Base-by-base conservation (phyloP, 225 moss, liverwort and hornwort genomes). In the Bryoerythrophyllum caledonicum region DNA sequence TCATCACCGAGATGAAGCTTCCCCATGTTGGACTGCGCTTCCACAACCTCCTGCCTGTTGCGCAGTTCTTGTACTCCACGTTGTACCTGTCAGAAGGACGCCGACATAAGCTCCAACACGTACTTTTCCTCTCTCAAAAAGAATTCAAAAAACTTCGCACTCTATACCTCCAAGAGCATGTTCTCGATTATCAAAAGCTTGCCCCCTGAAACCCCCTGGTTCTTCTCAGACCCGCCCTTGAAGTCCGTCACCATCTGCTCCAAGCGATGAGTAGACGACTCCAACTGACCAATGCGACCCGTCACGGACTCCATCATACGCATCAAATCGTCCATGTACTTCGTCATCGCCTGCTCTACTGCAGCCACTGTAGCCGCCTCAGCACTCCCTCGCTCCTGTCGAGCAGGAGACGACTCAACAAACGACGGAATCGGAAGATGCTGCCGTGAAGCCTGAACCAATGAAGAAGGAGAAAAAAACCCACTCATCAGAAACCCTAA, bases 281-380 rank as follows among this genome's bases (percentile, higher is more conserved):
- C 96, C 76, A 93, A 70, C 76, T 93, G 93, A 41, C 87, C 85
- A 37, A 96, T 90, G 30, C 93, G 91, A 56, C 89, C 93, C 32
- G 84, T 88, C 76, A 96, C 72, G 7, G 89, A 83, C 72, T 93
- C 96, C 78, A 96, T 77, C 82, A 80, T 83, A 17, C 78, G 87
- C 76, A 93, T 75, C 83, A 92, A 25, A 73, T 93, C 86, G 37
- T 93, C 90, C 49, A 88, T 85, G 13, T 90, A 93, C 87, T 93
- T 92, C 78, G 89, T 89, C 93, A 96, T 89, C 20, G 85, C 89
- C 71, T 86, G 89, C 81, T 96, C 96, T 67, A 96, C 92, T n/a
- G 92, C 91, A 30, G 84, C 86, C 24, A 92, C 79, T 49, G 89
- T 89, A 21, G 90, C 86, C 25, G 86, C 81, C 49, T 96, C 96